A percentile compares a stretch with the other conserved stretches of the same genome.
Conservation (phyloP, 2,329 filamentous ascomycete species). For the Zymoseptoria tritici region DNA sequence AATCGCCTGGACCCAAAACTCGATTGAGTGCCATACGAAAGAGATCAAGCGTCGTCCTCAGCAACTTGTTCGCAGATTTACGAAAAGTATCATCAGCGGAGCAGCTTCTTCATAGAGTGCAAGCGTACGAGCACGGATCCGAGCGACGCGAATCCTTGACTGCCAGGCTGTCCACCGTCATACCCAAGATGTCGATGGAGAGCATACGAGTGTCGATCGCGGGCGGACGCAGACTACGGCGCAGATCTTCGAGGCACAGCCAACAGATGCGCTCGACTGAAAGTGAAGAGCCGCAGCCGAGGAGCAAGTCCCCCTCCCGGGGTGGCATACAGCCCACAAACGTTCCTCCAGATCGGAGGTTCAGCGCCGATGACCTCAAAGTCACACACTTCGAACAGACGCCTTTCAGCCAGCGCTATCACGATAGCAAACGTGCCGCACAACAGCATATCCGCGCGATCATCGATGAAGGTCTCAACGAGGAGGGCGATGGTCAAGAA, state of each 20-base stretch:
- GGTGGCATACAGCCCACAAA: not conserved
- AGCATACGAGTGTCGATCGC: not conserved
- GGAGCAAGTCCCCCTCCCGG: not conserved
- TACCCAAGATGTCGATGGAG: conserved; percentile 4
- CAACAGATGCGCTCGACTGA: not conserved
- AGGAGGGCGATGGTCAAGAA: conserved; percentile 17
- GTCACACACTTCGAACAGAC: conserved; percentile 28
- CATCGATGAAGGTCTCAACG: conserved; percentile 19
- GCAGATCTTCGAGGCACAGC: not conserved
- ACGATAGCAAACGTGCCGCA: conserved; percentile 21
- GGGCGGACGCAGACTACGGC: not conserved
- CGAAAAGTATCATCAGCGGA: not conserved
- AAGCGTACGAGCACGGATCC: not conserved
- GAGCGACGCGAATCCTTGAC: not conserved
- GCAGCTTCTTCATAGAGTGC: not conserved
- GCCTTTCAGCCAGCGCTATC: conserved; percentile 25
- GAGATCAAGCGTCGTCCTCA: conserved; percentile 5
- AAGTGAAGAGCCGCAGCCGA: not conserved
- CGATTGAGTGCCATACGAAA: conserved; percentile 1
- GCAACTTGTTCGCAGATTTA: not conserved
- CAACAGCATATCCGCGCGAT: conserved; percentile 20
- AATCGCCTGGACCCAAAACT: not conserved
- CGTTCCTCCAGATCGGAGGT: not conserved
- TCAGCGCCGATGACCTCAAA: conserved; percentile 11
- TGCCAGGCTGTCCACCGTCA: not conserved